Conservation (phyloP, 2,329 filamentous ascomycete species). For the Aciculosporium take region DNA sequence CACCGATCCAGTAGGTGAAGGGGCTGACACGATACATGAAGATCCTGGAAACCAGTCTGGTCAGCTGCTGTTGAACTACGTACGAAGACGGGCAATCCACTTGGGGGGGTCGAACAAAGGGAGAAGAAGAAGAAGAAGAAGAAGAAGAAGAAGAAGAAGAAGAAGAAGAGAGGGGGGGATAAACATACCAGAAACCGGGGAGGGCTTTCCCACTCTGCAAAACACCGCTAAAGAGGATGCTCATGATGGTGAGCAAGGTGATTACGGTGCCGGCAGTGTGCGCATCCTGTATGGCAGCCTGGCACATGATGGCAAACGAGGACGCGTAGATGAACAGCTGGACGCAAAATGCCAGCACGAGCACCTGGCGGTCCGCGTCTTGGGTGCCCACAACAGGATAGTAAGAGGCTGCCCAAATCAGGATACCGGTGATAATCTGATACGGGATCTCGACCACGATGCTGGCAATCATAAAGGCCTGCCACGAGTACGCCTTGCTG, state of each 20-base stretch:
- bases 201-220: slow-evolving; percentile 42
- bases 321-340: slow-evolving; percentile 57
- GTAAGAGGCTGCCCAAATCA: slow-evolving; percentile 55
- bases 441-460: slow-evolving; percentile 60
- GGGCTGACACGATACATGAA: slow-evolving; percentile 59
- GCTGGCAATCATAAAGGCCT: slow-evolving; percentile 57
- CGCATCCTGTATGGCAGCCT: slow-evolving; percentile 53
- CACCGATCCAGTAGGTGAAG: slow-evolving; percentile 55
- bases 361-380: slow-evolving; percentile 39
- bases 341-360: slow-evolving; percentile 51
- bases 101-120: too few species aligned
- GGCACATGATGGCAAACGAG: slow-evolving; percentile 57
- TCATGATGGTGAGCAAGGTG: slow-evolving; percentile 44
- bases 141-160: too few species aligned
- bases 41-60: slow-evolving; percentile 33
- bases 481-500: slow-evolving; percentile 62
- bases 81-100: too few species aligned
- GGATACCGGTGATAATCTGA: slow-evolving; percentile 47
- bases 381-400: slow-evolving; percentile 44
- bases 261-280: slow-evolving; percentile 52
- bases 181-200: slow-evolving; percentile 46
- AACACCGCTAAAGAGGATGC: slow-evolving; percentile 49
- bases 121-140: too few species aligned
- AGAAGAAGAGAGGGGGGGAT: neutral
- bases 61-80: too few species aligned